Evolutionary conservation across 2,329 filamentous ascomycete species (phyloP), one percentile per base, ranked within the genome.

Genomic region (Penicillium rolfsii): DNA sequence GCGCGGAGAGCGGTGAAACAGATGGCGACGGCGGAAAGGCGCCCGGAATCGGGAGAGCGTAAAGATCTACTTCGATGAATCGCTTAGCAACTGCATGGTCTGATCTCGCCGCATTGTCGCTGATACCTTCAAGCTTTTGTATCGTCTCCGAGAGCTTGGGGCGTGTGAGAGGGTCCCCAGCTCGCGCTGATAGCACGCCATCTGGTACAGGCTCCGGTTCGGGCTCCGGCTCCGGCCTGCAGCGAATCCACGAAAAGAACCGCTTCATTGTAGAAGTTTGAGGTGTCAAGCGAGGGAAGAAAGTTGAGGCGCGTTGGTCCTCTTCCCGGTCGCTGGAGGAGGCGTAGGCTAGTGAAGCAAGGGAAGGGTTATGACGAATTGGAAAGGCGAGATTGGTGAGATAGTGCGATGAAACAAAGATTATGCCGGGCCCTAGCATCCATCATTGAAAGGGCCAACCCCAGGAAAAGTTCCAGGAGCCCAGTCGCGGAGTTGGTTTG

Each of bases 21-120:
- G 65, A 55, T 22, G 64, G 65, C 19, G 67, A 65, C 0, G 41
- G 38, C 3, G 67, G 67, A 12, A 65, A 69, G 0, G 67, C 65
- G 14, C 67, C 67, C 9, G 67, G 67, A 2, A 69, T 59, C 2
- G 50, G 35, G 11, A 62, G 22, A 5, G 26, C n/a, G n/a, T 45
- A 11, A 12, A 40, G 30, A 45, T 64, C 61, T 58, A 40, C 16
- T 8, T 24, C 3, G 40, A 12, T 4, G 30, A 16, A 38, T 41
- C 2, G 43, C 38, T 59, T n/a, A 43, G 53, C 35, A 40, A 48
- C 11, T 45, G 48, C 36, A 49, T 41, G 14, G 12, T 30, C 16
- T 22, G 14, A 16, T 22, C 19, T 22, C 35, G 19, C 35, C 7
- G 9, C n/a, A 14, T 40, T 40, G 28, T 50, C 30, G 46, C 40